phyloP scores from a whole-genome alignment of 345 rosid genomes.

The Excoecaria cochinchinensis region DNA sequence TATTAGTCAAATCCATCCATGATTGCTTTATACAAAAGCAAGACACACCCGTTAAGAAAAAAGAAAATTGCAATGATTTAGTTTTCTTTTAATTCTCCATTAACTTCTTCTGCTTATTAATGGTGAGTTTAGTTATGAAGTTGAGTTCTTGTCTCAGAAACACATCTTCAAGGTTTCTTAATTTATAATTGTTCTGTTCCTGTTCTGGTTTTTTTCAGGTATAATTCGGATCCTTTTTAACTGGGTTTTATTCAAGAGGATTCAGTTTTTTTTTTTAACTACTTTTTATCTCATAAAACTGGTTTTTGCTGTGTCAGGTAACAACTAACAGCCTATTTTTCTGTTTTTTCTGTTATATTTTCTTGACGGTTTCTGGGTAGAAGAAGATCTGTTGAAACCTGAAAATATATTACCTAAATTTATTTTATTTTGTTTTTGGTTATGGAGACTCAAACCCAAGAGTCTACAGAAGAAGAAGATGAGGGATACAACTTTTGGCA shows the following conservation, averaged over 20 bases:
- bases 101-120: not conserved
- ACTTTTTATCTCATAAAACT: too few relatives aligned
- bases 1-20: not conserved
- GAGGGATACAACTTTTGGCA: not conserved
- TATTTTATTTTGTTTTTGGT: not conserved
- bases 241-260: slow-evolving; percentile 7
- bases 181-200: not conserved
- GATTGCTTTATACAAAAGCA: not conserved
- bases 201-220: not conserved
- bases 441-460: slow-evolving; percentile 1
- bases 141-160: not conserved
- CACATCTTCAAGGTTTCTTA: not conserved
- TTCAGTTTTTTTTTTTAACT: not conserved
- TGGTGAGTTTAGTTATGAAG: not conserved
- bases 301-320: not conserved
- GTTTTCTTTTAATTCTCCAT: not conserved
- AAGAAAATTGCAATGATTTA: not conserved
- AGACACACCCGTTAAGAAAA: not conserved
- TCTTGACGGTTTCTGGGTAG: not conserved
- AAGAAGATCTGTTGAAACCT: not conserved
- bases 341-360: not conserved
- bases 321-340: not conserved
- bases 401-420: too few relatives aligned
- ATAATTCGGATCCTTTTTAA: not conserved
- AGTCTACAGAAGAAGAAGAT: not conserved